Conservation (phyloP, 1,139 yeast genomes). For the Yamadazyma epiphylla region DNA sequence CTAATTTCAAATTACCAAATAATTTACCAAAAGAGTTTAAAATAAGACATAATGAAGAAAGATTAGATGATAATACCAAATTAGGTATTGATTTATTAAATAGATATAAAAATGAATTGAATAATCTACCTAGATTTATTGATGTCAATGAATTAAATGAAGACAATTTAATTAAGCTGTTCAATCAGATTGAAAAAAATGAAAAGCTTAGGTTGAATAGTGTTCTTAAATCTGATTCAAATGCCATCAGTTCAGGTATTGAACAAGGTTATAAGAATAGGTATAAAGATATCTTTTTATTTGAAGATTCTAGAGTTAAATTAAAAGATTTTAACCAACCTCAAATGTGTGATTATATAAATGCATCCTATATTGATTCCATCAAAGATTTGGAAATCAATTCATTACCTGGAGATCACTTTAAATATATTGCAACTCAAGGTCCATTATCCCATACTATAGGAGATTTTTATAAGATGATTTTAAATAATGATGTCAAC, state of each 20-base stretch:
- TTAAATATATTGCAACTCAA: constrained; percentile 74
- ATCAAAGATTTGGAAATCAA: constrained; percentile 11
- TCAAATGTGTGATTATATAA: constrained; percentile 23
- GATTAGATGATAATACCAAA: constrained; percentile 10
- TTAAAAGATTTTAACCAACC: constrained; percentile 18
- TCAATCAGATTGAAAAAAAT: constrained; percentile 25
- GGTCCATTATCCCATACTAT: constrained; percentile 78
- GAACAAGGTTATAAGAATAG: constrained; percentile 75
- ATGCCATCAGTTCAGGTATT: constrained; percentile 50
- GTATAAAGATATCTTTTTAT: constrained; percentile 79
- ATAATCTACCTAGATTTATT: constrained; percentile 16
- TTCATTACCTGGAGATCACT: constrained; percentile 14
- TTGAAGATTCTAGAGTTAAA: constrained; percentile 73
- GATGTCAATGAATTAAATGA: constrained; percentile 6
- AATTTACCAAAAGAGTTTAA: constrained; percentile 20
- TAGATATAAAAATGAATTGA: constrained; percentile 5
- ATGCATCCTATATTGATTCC: constrained; percentile 25
- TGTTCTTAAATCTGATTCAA: constrained; percentile 19
- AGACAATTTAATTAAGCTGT: constrained; percentile 12
- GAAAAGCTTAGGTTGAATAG: constrained; percentile 30
- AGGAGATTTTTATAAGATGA: constrained; percentile 79
- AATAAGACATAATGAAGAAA: constrained; percentile 42
- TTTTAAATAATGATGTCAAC: constrained; percentile 40
- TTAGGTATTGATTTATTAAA: constrained; percentile 11
- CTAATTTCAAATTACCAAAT: constrained; percentile 13